phyloP scores from a whole-genome alignment of 352 stramenopile genomes.

The Pythium periplocum region DNA sequence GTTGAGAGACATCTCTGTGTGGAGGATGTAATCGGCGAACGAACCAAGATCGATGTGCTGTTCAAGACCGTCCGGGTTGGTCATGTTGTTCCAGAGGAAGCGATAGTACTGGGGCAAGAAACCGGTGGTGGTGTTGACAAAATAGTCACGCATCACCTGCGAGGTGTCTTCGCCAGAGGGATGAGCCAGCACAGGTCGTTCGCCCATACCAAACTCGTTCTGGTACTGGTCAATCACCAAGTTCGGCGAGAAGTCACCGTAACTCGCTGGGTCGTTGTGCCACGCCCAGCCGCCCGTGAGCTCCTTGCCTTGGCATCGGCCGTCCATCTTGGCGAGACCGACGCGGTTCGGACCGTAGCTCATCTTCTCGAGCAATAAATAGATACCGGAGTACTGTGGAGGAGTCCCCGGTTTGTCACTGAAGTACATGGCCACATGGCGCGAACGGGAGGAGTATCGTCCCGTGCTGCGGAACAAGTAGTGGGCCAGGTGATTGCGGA shows the following conservation, averaged over 20 bases:
- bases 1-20: constrained; percentile 82
- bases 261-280: constrained; percentile 70
- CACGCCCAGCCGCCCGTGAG: constrained; percentile 71
- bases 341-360: constrained; percentile 68
- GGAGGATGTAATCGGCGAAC: constrained; percentile 71
- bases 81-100: constrained; percentile 78
- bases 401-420: constrained; percentile 19
- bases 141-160: constrained; percentile 71
- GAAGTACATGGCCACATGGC: constrained; percentile 70
- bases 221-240: constrained; percentile 75
- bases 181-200: constrained; percentile 55
- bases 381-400: constrained; percentile 57
- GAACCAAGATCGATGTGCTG: constrained; percentile 63
- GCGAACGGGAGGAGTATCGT: constrained; percentile 61
- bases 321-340: constrained; percentile 46
- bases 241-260: constrained; percentile 66
- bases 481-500: constrained; percentile 78
- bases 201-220: constrained; percentile 75
- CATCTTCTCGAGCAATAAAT: constrained; percentile 71
- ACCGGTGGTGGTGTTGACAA: constrained; percentile 50
- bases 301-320: constrained; percentile 35
- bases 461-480: constrained; percentile 66
- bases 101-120: constrained; percentile 65
- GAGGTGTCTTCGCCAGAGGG: constrained; percentile 45
- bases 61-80: constrained; percentile 41